These are phyloP conservation scores for Solanum pinnatisectum DNA, from an alignment of 257 asterid genomes.

Conservation along the genomic window DNA sequence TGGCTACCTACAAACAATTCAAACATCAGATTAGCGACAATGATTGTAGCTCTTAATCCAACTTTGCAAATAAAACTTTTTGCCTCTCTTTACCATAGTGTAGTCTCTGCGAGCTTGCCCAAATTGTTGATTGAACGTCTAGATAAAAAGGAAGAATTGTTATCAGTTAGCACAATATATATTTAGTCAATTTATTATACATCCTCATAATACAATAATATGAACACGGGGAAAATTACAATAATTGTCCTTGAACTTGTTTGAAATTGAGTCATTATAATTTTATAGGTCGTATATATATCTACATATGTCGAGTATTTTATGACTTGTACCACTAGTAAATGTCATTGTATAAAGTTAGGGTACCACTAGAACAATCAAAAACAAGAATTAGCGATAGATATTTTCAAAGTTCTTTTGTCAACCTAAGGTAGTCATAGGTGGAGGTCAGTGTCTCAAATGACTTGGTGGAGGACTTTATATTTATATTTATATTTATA, in stretches of 20 bases:
- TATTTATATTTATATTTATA: too few relatives aligned
- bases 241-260: too few relatives aligned
- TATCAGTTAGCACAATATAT: too few relatives aligned
- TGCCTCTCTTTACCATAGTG: too few relatives aligned
- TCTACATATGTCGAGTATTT: background rate
- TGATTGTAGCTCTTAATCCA: background rate
- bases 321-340: background rate
- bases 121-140: too few relatives aligned
- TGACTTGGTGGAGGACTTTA: background rate
- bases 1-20: background rate
- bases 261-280: too few relatives aligned
- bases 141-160: too few relatives aligned
- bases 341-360: background rate
- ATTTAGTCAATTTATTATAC: too few relatives aligned
- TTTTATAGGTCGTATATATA: too few relatives aligned
- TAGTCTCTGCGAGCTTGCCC: background rate
- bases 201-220: too few relatives aligned
- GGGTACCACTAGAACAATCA: background rate
- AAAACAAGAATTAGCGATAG: background rate
- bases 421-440: background rate
- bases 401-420: background rate
- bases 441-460: background rate
- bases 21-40: background rate
- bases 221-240: too few relatives aligned
- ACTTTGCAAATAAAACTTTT: background rate